These are phyloP conservation scores for Nematocida sp. DNA, from an alignment of 371 early-diverging fungal genomes.

Conservation along the genomic window DNA sequence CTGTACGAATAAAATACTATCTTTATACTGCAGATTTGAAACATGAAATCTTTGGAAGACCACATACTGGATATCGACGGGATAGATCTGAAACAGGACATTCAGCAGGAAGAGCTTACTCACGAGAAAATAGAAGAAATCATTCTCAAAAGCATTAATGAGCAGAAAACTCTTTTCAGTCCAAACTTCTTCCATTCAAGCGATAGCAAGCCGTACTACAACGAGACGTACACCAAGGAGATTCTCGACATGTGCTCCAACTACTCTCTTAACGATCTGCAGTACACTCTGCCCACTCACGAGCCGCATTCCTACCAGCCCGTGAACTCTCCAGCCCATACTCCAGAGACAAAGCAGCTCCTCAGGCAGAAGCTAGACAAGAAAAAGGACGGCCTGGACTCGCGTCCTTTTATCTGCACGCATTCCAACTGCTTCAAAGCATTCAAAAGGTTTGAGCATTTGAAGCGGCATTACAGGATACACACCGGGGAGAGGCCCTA, in stretches of 20 bases:
- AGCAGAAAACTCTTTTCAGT: constrained; percentile 45
- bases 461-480: constrained; percentile 74
- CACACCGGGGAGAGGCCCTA: constrained; percentile 80
- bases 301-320: neutral
- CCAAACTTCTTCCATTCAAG: constrained; percentile 16
- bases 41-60: constrained; percentile 32
- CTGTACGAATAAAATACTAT: constrained; percentile 13
- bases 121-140: constrained; percentile 38
- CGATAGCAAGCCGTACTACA: neutral
- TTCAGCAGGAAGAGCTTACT: constrained; percentile 8
- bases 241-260: constrained; percentile 44
- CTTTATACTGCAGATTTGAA: constrained; percentile 5
- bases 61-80: neutral
- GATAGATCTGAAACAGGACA: constrained; percentile 16
- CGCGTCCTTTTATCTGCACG: constrained; percentile 65
- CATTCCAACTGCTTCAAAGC: constrained; percentile 69
- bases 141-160: constrained; percentile 49
- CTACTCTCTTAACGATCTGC: constrained; percentile 29
- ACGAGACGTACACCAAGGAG: constrained; percentile 24
- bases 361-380: constrained; percentile 40
- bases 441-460: constrained; percentile 75
- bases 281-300: constrained; percentile 5
- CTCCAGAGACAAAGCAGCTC: neutral
- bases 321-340: neutral
- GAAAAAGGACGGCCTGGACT: constrained; percentile 32